Evolutionary conservation across 2,329 filamentous ascomycete genomes (phyloP).

Genomic region (Colletotrichum filicis): DNA sequence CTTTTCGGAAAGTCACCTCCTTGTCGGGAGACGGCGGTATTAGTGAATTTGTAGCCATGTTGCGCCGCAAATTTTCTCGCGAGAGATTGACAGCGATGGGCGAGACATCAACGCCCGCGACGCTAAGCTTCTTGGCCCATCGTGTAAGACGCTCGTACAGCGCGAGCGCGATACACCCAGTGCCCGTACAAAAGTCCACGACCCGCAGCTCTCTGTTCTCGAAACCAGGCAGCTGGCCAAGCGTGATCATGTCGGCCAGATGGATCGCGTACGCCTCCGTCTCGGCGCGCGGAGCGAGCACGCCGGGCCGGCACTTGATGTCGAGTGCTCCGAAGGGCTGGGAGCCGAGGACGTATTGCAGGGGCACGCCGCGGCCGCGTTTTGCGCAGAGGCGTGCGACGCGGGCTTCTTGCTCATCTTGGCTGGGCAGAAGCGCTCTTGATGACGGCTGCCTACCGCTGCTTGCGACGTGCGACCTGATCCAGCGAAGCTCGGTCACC

Average conservation of each 20-base stretch:
- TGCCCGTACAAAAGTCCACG: constrained; percentile 90
- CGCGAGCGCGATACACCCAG: constrained; percentile 87
- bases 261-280: constrained; percentile 75
- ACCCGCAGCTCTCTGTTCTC: constrained; percentile 61
- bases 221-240: constrained; percentile 29
- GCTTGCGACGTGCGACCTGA: constrained; percentile 67
- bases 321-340: constrained; percentile 90
- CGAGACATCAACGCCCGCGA: constrained; percentile 83
- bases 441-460: constrained; percentile 16
- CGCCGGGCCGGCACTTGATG: constrained; percentile 78
- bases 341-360: constrained; percentile 90
- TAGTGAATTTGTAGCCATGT: constrained; percentile 46
- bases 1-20: constrained; percentile 56
- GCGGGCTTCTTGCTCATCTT: not conserved
- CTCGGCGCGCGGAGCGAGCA: constrained; percentile 86
- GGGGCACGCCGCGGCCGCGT: constrained; percentile 73
- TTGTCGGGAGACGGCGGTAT: constrained; percentile 34
- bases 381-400: constrained; percentile 54
- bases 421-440: constrained; percentile 13
- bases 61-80: constrained; percentile 68
- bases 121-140: constrained; percentile 53
- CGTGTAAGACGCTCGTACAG: constrained; percentile 71
- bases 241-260: constrained; percentile 57
- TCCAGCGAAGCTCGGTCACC: constrained; percentile 78
- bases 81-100: constrained; percentile 73